These are phyloP conservation scores for Phialemoniopsis sp. DNA, from an alignment of 2,329 filamentous ascomycete genomes.

Conservation along the genomic window DNA sequence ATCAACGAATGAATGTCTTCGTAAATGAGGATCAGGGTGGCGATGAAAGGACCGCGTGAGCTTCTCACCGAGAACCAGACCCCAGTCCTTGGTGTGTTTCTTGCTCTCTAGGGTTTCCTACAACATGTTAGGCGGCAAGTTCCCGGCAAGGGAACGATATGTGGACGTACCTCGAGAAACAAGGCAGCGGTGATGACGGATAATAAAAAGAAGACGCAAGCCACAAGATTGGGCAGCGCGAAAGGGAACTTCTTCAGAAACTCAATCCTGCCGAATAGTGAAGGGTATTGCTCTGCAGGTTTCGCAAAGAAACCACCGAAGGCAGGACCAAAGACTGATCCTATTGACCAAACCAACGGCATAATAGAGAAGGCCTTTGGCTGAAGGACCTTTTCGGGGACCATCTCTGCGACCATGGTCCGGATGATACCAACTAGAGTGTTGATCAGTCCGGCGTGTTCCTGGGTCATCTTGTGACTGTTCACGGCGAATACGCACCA, in stretches of 20 bases:
- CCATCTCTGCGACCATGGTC: conserved; percentile 90
- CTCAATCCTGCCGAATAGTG: conserved; percentile 59
- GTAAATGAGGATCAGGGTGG: conserved; percentile 20
- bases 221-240: conserved; percentile 76
- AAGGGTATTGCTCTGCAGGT: conserved; percentile 70
- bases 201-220: conserved; percentile 70
- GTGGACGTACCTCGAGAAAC: conserved; percentile 62
- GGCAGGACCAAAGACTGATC: conserved; percentile 80
- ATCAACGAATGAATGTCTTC: conserved; percentile 45
- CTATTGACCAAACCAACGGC: conserved; percentile 85
- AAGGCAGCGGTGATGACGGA: conserved; percentile 71
- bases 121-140: background rate
- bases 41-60: conserved; percentile 37
- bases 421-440: conserved; percentile 83
- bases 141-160: too few species aligned
- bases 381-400: conserved; percentile 80
- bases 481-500: conserved; percentile 32
- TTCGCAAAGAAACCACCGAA: conserved; percentile 85
- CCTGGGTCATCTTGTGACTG: too few species aligned
- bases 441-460: too few species aligned
- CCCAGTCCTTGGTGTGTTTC: conserved; percentile 67
- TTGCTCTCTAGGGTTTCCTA: conserved; percentile 77
- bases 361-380: conserved; percentile 89
- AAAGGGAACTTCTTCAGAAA: conserved; percentile 80
- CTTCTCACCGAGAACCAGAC: conserved; percentile 66